Evolutionary conservation across 192 early-diverging fungal genomes (phyloP).

Genomic region (Funneliformis mosseae): DNA sequence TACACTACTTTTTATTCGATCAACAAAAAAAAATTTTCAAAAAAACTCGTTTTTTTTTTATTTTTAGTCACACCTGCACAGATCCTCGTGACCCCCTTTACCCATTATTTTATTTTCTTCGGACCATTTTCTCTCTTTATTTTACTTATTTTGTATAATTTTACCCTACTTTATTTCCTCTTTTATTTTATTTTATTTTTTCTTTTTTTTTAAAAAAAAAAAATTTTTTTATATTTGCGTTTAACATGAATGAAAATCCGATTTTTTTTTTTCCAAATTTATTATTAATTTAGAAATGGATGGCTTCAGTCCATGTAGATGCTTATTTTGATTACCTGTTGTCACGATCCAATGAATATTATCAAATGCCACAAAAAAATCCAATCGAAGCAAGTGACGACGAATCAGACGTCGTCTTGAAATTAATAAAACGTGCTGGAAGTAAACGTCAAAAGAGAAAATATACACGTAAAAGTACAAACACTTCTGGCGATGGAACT

Average conservation of each 20-base stretch:
- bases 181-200: too few relatives aligned
- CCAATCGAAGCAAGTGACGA: slow-evolving; percentile 18
- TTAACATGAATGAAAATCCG: too few relatives aligned
- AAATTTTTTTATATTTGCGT: too few relatives aligned
- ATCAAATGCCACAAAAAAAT: slow-evolving; percentile 13
- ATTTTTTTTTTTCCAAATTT: background rate
- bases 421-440: slow-evolving; percentile 31
- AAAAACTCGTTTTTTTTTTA: too few relatives aligned
- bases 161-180: too few relatives aligned
- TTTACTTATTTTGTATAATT: too few relatives aligned
- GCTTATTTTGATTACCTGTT: slow-evolving; percentile 29
- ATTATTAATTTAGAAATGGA: slow-evolving; percentile 28
- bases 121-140: too few relatives aligned
- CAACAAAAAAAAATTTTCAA: too few relatives aligned
- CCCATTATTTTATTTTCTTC: too few relatives aligned
- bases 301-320: slow-evolving; percentile 24
- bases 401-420: slow-evolving; percentile 22
- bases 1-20: too few relatives aligned
- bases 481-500: background rate
- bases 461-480: slow-evolving; percentile 27
- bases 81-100: too few relatives aligned
- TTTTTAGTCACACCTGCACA: too few relatives aligned
- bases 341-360: slow-evolving; percentile 32
- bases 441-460: slow-evolving; percentile 32
- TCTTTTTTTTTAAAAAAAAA: background rate